phyloP scores from a whole-genome alignment of 768 basidiomycete species.

The Suillus tomentosus region DNA sequence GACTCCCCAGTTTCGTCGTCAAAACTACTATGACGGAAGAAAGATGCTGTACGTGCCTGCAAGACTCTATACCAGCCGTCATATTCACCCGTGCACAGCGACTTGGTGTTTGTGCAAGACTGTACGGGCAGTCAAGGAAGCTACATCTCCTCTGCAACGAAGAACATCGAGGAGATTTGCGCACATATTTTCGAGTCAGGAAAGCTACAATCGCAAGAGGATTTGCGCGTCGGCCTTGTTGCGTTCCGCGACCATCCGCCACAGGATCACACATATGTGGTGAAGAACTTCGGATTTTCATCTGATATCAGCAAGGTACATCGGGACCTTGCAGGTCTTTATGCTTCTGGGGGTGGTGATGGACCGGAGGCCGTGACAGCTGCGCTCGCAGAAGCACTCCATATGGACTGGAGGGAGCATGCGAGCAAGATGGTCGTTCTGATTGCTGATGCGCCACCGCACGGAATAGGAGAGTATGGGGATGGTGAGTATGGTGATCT shows the following conservation, averaged over 20 bases:
- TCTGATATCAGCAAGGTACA: constrained; percentile 89
- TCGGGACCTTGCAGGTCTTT: constrained; percentile 76
- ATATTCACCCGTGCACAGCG: constrained; percentile 47
- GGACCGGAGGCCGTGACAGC: constrained; percentile 98
- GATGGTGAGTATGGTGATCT: constrained; percentile 62
- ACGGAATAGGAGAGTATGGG: constrained; percentile 96
- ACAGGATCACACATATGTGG: constrained; percentile 94
- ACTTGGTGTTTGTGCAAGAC: constrained; percentile 94
- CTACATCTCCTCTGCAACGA: constrained; percentile 91
- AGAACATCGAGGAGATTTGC: constrained; percentile 95
- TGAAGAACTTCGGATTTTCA: constrained; percentile 93
- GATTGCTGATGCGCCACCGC: constrained; percentile 96
- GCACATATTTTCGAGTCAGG: constrained; percentile 94
- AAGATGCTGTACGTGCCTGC: constrained; percentile 72
- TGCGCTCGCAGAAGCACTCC: constrained; percentile 80
- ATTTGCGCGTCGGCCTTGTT: constrained; percentile 89
- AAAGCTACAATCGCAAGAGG: constrained; percentile 82
- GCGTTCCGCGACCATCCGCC: constrained; percentile 98
- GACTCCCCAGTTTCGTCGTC: constrained; percentile 33
- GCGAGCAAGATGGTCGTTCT: constrained; percentile 96
- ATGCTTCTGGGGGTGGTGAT: constrained; percentile 91
- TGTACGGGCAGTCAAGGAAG: constrained; percentile 92
- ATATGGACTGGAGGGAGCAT: constrained; percentile 86
- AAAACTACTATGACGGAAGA: constrained; percentile 44
- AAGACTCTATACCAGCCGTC: constrained; percentile 12